Evolutionary conservation across 73 alveolate species (phyloP).

Genomic region (Paramecium octaurelia): DNA sequence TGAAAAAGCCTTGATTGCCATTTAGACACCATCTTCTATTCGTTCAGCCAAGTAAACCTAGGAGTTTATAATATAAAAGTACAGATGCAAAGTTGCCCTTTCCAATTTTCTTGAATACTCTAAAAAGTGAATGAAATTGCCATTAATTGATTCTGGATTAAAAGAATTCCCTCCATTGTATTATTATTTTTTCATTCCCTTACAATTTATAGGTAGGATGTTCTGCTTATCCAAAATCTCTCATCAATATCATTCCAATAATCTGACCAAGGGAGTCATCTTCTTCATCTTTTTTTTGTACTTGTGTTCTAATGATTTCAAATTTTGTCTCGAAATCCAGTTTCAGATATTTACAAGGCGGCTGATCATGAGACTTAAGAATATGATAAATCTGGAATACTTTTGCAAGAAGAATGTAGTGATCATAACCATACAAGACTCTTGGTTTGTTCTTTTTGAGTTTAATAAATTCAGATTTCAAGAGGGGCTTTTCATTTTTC

Average conservation of each 20-base stretch:
- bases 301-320: background rate
- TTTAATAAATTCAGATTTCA: background rate
- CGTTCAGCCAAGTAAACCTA: constrained; percentile 58
- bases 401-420: background rate
- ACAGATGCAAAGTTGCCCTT: constrained; percentile 48
- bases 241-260: background rate
- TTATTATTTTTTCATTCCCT: background rate
- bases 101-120: constrained; percentile 36
- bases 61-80: background rate
- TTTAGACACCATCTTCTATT: constrained; percentile 46
- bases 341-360: background rate
- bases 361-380: background rate
- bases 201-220: background rate
- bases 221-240: background rate
- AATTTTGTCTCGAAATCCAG: constrained; percentile 30
- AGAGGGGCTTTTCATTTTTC: background rate
- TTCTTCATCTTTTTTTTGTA: constrained; percentile 6
- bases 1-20: constrained; percentile 62
- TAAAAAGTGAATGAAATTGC: constrained; percentile 11
- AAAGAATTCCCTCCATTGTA: background rate
- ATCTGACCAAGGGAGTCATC: constrained; percentile 18
- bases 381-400: background rate
- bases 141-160: constrained; percentile 38
- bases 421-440: background rate
- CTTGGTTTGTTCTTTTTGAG: background rate